A percentile compares a stretch with the other conserved stretches of the same genome.
phyloP scores from a whole-genome alignment of 106 monocot species.

The Dioscorea dumetorum region DNA sequence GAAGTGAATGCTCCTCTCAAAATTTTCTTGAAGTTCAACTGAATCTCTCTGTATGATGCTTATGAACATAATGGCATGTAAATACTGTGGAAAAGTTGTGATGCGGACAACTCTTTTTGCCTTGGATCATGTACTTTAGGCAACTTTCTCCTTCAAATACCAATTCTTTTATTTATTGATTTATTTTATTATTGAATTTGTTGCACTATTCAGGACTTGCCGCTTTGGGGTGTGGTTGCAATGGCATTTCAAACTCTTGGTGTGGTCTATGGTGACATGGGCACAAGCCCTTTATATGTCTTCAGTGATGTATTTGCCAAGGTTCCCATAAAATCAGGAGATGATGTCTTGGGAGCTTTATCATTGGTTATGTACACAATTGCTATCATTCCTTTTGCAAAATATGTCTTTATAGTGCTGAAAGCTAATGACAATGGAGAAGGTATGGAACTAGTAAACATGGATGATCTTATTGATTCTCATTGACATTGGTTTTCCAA shows the following conservation, averaged over 20 bases:
- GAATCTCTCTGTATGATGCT: background rate
- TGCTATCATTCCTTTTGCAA: conserved; percentile 78
- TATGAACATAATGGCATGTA: background rate
- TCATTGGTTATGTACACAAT: conserved; percentile 94
- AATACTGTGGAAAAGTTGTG: background rate
- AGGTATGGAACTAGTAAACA: conserved; percentile 34
- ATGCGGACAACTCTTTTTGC: background rate
- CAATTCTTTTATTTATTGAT: background rate
- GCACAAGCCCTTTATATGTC: conserved; percentile 92
- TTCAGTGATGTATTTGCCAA: conserved; percentile 94
- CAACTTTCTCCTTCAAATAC: background rate
- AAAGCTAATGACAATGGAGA: conserved; percentile 95
- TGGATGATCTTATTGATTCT: background rate
- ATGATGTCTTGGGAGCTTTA: conserved; percentile 75
- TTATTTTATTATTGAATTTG: background rate
- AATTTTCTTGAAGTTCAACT: too few relatives aligned
- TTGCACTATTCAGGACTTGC: conserved; percentile 34
- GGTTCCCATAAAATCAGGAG: conserved; percentile 78
- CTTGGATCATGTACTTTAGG: background rate
- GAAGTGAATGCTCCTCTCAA: too few relatives aligned
- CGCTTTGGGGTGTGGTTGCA: conserved; percentile 55
- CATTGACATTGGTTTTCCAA: background rate
- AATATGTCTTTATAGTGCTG: conserved; percentile 89
- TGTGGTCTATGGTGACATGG: conserved; percentile 92
- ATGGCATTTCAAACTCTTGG: conserved; percentile 99